Evolutionary conservation across 179 eudicot genomes (phyloP).

Genomic region (Amaranthus tricolor): DNA sequence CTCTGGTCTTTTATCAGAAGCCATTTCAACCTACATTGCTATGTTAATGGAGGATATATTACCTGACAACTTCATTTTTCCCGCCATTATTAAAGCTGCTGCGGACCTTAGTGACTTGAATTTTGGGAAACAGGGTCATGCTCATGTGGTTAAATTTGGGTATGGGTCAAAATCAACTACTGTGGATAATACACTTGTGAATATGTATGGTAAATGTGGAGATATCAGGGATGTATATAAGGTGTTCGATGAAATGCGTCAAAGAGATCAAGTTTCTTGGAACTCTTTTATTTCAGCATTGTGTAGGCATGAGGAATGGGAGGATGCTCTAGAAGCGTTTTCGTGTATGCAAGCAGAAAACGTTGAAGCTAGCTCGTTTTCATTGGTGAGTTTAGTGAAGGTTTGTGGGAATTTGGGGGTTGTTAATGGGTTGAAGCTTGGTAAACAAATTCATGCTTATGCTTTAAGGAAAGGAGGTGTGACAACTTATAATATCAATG

Average conservation of each 20-base stretch:
- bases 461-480: slow-evolving; percentile 37
- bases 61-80: slow-evolving; percentile 70
- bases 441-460: slow-evolving; percentile 46
- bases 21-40: slow-evolving; percentile 60
- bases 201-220: slow-evolving; percentile 54
- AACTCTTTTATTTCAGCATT: slow-evolving; percentile 56
- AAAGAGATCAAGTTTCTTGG: slow-evolving; percentile 58
- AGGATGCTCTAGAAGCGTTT: slow-evolving; percentile 34
- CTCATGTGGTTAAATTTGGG: slow-evolving; percentile 55
- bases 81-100: slow-evolving; percentile 66
- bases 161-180: slow-evolving; percentile 28
- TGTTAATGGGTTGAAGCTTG: slow-evolving; percentile 42
- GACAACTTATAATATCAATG: slow-evolving; percentile 35
- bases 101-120: slow-evolving; percentile 47
- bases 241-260: slow-evolving; percentile 54
- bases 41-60: slow-evolving; percentile 42
- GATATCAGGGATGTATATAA: slow-evolving; percentile 36
- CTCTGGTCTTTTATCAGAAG: slow-evolving; percentile 46
- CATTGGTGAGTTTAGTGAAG: slow-evolving; percentile 49
- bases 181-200: slow-evolving; percentile 49
- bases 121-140: slow-evolving; percentile 67
- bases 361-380: slow-evolving; percentile 43
- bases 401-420: slow-evolving; percentile 43
- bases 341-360: slow-evolving; percentile 41
- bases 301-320: slow-evolving; percentile 42